These are phyloP conservation scores for Zea mays DNA, from an alignment of 176 grass and related monocot species.

Conservation along the genomic window Zm-B73-REFERENCE-NAM-5.0 NC_050097.1:5277001-5277500, in stretches of 20 bases:
- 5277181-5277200: slow-evolving; percentile 92
- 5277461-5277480: slow-evolving; percentile 86
- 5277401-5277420: neutral
- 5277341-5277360: slow-evolving; percentile 86
- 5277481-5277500: slow-evolving; percentile 89
- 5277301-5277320: slow-evolving; percentile 85
- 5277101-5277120: slow-evolving; percentile 70
- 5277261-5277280: slow-evolving; percentile 89
- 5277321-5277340: slow-evolving; percentile 70
- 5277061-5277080: slow-evolving; percentile 71
- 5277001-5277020: slow-evolving; percentile 60
- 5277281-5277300: slow-evolving; percentile 79
- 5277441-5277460: slow-evolving; percentile 89
- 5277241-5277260: slow-evolving; percentile 73
- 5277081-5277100: slow-evolving; percentile 65
- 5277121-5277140: slow-evolving; percentile 85
- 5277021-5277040: slow-evolving; percentile 76
- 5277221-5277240: slow-evolving; percentile 83
- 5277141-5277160: slow-evolving; percentile 89
- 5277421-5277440: slow-evolving; percentile 26
- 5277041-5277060: slow-evolving; percentile 74
- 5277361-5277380: slow-evolving; percentile 28
- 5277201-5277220: slow-evolving; percentile 84
- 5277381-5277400: neutral
- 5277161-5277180: slow-evolving; percentile 74